phyloP scores from a whole-genome alignment of 306 rosid species.

The Malus sylvestris region DNA sequence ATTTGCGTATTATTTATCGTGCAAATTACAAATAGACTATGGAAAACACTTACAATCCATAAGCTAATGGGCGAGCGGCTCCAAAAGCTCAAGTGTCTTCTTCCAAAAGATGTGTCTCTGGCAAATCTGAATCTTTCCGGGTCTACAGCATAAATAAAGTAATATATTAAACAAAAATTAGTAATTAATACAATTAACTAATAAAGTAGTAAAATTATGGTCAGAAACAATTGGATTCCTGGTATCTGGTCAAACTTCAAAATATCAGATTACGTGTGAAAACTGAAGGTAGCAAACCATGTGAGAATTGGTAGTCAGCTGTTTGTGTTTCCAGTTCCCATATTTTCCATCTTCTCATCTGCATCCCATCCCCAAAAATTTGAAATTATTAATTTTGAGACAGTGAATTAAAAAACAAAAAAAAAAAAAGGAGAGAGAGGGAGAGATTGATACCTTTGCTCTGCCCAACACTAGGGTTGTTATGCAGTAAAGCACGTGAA shows the following conservation, averaged over 20 bases:
- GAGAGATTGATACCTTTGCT: slow-evolving; percentile 45
- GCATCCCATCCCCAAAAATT: background rate
- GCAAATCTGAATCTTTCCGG: slow-evolving; percentile 83
- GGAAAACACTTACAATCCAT: slow-evolving; percentile 60
- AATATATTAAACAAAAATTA: background rate
- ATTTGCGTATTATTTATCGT: no score
- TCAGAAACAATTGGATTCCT: background rate
- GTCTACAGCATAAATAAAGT: slow-evolving; percentile 32
- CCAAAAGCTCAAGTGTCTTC: slow-evolving; percentile 78
- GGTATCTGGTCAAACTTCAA: background rate
- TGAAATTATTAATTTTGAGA: background rate
- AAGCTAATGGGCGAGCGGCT: slow-evolving; percentile 45
- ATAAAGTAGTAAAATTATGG: background rate
- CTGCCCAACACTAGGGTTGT: slow-evolving; percentile 55
- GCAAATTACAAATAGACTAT: background rate
- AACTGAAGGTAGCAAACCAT: slow-evolving; percentile 35
- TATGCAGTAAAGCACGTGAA: slow-evolving; percentile 64
- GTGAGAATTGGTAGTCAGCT: slow-evolving; percentile 53
- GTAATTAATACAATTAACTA: background rate
- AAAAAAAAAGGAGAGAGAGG: background rate
- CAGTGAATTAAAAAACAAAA: background rate
- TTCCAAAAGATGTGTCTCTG: slow-evolving; percentile 79
- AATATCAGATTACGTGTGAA: background rate
- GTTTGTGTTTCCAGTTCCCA: slow-evolving; percentile 88
- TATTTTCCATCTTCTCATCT: slow-evolving; percentile 84